phyloP scores from a whole-genome alignment of 257 asterid species.

The Lithospermum erythrorhizon region DNA sequence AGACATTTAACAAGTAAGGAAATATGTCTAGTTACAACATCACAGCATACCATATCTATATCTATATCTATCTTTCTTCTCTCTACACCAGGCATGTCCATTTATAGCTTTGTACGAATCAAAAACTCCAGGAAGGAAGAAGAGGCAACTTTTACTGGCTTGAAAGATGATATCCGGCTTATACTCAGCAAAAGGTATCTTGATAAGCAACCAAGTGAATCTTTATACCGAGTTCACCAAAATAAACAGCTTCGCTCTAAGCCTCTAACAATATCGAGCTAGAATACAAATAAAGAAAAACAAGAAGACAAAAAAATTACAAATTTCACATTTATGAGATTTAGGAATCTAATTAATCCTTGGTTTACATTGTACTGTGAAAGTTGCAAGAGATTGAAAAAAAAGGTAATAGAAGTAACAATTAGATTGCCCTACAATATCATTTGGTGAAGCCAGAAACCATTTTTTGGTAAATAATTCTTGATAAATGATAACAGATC shows the following conservation, averaged over 20 bases:
- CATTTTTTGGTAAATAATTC: too few species aligned
- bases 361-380: too few species aligned
- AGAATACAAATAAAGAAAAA: not conserved
- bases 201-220: not conserved
- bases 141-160: not conserved
- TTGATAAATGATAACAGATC: too few species aligned
- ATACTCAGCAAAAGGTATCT: not conserved
- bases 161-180: not conserved
- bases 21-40: not conserved
- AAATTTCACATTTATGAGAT: too few species aligned
- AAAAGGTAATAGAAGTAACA: too few species aligned
- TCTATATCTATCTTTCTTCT: not conserved
- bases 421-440: too few species aligned
- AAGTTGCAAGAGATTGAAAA: too few species aligned
- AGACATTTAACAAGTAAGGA: not conserved
- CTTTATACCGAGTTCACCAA: not conserved
- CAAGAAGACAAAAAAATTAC: too few species aligned
- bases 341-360: too few species aligned
- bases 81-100: not conserved
- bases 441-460: too few species aligned
- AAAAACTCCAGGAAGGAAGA: not conserved
- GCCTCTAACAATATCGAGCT: not conserved
- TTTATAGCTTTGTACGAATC: too few species aligned
- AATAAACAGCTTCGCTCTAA: not conserved
- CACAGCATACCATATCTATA: not conserved